Evolutionary conservation across 768 basidiomycete genomes (phyloP).

Genomic region (Tulasnella calospora): DNA sequence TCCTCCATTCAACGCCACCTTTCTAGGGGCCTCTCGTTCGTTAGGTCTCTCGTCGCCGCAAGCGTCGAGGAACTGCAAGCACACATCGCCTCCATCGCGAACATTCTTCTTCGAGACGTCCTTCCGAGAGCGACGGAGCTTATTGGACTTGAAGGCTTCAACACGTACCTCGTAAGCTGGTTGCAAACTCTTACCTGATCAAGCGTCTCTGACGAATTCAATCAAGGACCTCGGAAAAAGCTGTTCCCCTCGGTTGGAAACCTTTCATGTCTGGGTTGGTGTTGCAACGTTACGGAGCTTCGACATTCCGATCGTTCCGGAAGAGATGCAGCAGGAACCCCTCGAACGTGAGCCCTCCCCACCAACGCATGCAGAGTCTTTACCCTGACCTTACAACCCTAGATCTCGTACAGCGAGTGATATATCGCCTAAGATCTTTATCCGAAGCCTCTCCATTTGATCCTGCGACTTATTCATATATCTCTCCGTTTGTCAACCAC

Average conservation of each 20-base stretch:
- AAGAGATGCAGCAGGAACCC: slow-evolving; percentile 66
- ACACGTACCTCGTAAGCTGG: slow-evolving; percentile 68
- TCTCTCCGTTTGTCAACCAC: slow-evolving; percentile 65
- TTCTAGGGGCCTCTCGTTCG: slow-evolving; percentile 62
- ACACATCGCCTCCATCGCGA: slow-evolving; percentile 55
- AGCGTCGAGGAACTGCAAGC: slow-evolving; percentile 49
- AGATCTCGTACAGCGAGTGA: slow-evolving; percentile 78
- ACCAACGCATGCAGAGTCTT: background rate
- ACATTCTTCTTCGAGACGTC: slow-evolving; percentile 61
- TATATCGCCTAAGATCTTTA: slow-evolving; percentile 76
- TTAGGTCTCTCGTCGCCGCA: slow-evolving; percentile 55
- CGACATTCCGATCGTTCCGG: slow-evolving; percentile 60
- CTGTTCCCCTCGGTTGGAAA: slow-evolving; percentile 69
- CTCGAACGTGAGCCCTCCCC: slow-evolving; percentile 48
- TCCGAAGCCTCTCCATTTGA: slow-evolving; percentile 81
- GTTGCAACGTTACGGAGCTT: slow-evolving; percentile 77
- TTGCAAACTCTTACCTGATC: background rate
- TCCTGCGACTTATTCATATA: slow-evolving; percentile 76
- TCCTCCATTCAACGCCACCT: slow-evolving; percentile 50
- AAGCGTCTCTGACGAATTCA: background rate
- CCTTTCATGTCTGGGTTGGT: slow-evolving; percentile 65
- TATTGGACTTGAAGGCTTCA: slow-evolving; percentile 59
- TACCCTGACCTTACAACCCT: background rate
- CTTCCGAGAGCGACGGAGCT: slow-evolving; percentile 56
- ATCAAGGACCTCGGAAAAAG: slow-evolving; percentile 61